Evolutionary conservation across 257 asterid species (phyloP).

Genomic region (Petrea volubilis): DNA sequence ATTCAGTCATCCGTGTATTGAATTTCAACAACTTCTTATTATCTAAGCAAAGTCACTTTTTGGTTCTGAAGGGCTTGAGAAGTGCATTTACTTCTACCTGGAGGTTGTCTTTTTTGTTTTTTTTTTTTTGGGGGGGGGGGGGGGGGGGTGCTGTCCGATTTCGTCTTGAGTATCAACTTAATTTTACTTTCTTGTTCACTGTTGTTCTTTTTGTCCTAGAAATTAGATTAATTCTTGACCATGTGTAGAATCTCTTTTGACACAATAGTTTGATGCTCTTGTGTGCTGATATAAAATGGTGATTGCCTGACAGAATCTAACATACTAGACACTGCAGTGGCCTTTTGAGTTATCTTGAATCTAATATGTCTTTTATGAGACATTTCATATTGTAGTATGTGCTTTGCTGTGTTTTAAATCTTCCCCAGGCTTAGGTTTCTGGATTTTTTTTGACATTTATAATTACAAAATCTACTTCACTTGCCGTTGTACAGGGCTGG

Average conservation of each 20-base stretch:
- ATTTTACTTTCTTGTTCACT: conserved; percentile 4
- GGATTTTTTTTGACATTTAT: conserved; percentile 7
- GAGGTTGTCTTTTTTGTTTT: too few species aligned
- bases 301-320: background rate
- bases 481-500: background rate
- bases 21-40: too few species aligned
- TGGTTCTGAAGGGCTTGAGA: too few species aligned
- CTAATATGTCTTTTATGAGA: background rate
- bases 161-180: background rate
- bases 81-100: too few species aligned
- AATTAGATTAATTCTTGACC: conserved; percentile 5
- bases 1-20: too few species aligned
- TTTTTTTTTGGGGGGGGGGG: too few species aligned
- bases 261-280: conserved; percentile 9
- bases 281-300: background rate
- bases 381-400: background rate
- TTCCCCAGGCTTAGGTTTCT: background rate
- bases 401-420: background rate
- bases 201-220: background rate
- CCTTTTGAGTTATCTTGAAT: conserved; percentile 6
- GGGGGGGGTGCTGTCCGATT: background rate
- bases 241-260: background rate
- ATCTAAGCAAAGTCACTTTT: background rate
- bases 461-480: background rate
- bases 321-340: background rate